Percentiles rank a stretch among this genome's conserved stretches.
These are phyloP conservation scores for Diaporthe batatas DNA, from an alignment of 2,329 filamentous ascomycete species.

Conservation along the genomic window DNA sequence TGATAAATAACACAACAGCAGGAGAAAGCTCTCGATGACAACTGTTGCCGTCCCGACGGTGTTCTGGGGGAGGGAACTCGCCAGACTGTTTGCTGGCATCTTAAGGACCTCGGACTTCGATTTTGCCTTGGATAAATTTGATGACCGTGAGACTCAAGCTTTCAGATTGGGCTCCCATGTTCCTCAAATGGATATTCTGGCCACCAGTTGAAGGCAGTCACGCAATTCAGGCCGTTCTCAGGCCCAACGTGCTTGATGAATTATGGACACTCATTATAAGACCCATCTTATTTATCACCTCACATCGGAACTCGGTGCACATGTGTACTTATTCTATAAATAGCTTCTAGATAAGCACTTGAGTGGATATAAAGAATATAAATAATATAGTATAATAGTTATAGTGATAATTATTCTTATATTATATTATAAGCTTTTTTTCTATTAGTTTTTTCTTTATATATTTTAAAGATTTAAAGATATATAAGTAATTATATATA, in stretches of 20 bases:
- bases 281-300: background rate
- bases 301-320: background rate
- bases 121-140: background rate
- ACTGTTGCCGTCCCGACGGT: constrained; percentile 12
- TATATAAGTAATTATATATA: too few relatives aligned
- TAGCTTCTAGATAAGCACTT: background rate
- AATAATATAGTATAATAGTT: background rate
- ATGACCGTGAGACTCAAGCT: background rate
- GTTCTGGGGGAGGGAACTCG: constrained; percentile 5
- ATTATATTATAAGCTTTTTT: too few relatives aligned
- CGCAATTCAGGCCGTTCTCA: background rate
- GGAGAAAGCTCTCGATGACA: constrained; percentile 22
- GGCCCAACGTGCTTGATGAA: background rate
- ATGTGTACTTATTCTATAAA: too few relatives aligned
- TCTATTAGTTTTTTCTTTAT: too few relatives aligned
- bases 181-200: background rate
- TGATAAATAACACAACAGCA: background rate
- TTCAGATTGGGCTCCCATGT: too few relatives aligned
- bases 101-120: background rate
- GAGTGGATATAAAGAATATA: background rate
- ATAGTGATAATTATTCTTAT: background rate
- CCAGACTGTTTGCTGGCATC: constrained; percentile 14
- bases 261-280: background rate
- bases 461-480: too few relatives aligned
- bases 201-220: background rate